These are phyloP conservation scores for Rhodotorula mucilaginosa DNA, from an alignment of 1,284 basidiomycete species.

Conservation along the genomic window DNA sequence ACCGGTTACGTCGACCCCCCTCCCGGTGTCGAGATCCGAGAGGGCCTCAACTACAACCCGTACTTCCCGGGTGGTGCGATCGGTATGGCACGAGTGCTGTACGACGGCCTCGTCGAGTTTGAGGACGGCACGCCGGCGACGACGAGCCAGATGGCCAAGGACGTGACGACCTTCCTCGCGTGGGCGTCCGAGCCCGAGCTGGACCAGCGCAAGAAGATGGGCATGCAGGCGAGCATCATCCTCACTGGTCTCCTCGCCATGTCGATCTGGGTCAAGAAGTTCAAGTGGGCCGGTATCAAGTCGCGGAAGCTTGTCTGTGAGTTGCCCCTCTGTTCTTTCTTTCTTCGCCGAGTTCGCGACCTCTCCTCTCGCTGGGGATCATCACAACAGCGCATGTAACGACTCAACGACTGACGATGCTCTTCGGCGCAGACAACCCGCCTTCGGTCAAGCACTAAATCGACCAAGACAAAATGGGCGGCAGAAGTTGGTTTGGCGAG, in stretches of 20 bases:
- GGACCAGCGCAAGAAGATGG: conserved; percentile 86
- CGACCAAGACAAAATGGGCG: neutral
- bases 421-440: conserved; percentile 33
- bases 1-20: conserved; percentile 98
- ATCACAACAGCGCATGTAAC: no score
- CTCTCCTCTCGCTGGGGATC: neutral
- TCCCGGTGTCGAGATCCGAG: conserved; percentile 91
- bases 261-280: conserved; percentile 85
- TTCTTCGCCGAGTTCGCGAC: neutral
- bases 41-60: conserved; percentile 88
- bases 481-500: neutral
- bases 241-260: conserved; percentile 79
- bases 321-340: neutral
- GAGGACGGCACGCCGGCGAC: conserved; percentile 95
- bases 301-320: conserved; percentile 69
- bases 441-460: conserved; percentile 39
- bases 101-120: conserved; percentile 79
- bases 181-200: conserved; percentile 83
- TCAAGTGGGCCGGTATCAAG: conserved; percentile 92
- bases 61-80: conserved; percentile 98
- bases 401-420: neutral
- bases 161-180: conserved; percentile 87
- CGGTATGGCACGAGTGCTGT: conserved; percentile 95
- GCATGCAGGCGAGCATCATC: conserved; percentile 76
- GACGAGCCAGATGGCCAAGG: conserved; percentile 99